Evolutionary conservation across 345 rosid genomes (phyloP).

Genomic region (Zanthoxylum bungeanum): DNA sequence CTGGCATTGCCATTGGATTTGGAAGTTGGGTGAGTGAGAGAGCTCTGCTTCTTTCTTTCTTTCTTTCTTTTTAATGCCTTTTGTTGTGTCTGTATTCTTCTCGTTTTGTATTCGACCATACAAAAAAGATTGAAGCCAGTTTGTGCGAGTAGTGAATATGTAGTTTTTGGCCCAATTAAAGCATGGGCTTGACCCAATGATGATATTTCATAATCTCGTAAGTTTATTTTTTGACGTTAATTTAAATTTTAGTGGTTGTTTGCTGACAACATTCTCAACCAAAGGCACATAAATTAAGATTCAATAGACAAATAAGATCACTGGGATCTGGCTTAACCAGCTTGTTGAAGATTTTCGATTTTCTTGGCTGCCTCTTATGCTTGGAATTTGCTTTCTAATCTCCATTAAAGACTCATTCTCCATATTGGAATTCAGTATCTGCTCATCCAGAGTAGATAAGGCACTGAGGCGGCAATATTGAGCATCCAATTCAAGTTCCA

Average conservation of each 20-base stretch:
- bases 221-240: too few relatives aligned
- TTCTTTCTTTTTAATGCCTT: background rate
- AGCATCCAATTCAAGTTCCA: conserved; percentile 48
- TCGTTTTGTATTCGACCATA: conserved; percentile 16
- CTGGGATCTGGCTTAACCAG: conserved; percentile 40
- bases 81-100: background rate
- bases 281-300: background rate
- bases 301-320: background rate
- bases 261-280: too few relatives aligned
- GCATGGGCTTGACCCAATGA: too few relatives aligned
- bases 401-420: conserved; percentile 35
- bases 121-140: too few relatives aligned
- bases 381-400: conserved; percentile 31
- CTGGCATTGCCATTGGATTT: conserved; percentile 46
- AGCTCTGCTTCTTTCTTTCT: background rate
- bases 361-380: conserved; percentile 44
- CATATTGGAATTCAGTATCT: conserved; percentile 35
- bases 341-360: conserved; percentile 43
- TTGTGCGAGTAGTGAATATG: too few relatives aligned
- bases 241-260: too few relatives aligned
- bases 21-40: background rate
- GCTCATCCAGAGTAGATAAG: conserved; percentile 48
- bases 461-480: conserved; percentile 25
- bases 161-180: too few relatives aligned
- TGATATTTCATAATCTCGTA: too few relatives aligned